Evolutionary conservation across 371 early-diverging fungal genomes (phyloP), one percentile per base, ranked within the genome.

Genomic region (Mucor velutinosus): DNA sequence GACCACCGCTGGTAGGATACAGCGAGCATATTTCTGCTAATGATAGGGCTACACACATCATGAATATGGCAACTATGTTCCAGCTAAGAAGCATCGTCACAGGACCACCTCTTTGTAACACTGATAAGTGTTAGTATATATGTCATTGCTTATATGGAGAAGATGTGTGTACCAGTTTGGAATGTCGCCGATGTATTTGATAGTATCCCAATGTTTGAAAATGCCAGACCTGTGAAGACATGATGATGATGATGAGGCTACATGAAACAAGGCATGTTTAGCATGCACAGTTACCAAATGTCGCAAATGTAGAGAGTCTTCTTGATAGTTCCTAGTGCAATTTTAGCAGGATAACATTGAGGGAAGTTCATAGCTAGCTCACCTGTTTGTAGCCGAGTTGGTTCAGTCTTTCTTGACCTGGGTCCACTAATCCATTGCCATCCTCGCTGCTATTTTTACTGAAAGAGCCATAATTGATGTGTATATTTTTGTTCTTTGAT

Each of bases 11-110:
- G 25, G 88, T 86, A 17, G 92, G 90, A 73, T 86, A 92, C 0
- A 90, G 74, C 0, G 90, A 90, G 67, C 89, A 89, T 55, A 90
- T 90, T 72, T 92, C 92, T n/a, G 90, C 86, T 72, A 92, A 67
- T 3, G 90, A 84, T 30, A 90, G 72, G 1, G 87, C 90, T 32
- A 90, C 76, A 73, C 84, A 83, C 58, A 88, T 66, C 67, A 88
- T 86, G 67, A 89, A 89, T 51, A 82, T 55, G 14, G 87, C 82
- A 7, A 88, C 90, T 27, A 87, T 49, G 64, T 89, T 76, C 92
- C 92, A 92, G 55, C 76, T 71, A 21, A 79, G 27, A 25, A 82
- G 51, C 78, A 82, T 80, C 25, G 62, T 73, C 19, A 77, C 49
- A 17, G 83, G 83, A 2, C 83, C 82, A 17, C 82, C 82, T 58